Evolutionary conservation across 768 basidiomycete genomes (phyloP), one percentile per base, ranked within the genome.

Genomic region (Lentinula raphanica): DNA sequence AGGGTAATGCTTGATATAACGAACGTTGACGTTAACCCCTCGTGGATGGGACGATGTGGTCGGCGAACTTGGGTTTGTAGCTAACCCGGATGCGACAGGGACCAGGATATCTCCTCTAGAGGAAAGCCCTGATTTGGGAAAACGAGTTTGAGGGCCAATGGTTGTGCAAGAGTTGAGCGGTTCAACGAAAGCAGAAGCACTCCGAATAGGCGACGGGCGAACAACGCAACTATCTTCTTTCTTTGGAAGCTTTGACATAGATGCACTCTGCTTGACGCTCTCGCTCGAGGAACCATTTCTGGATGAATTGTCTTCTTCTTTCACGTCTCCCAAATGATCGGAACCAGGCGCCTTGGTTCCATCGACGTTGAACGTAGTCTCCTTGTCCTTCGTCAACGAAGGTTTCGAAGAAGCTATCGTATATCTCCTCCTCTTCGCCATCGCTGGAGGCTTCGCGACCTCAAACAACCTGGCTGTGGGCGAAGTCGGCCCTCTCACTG

Each of bases 371-470:
- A 21, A n/a, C 13, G 32, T 15, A 36, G 3, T 32, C 23, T 39
- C 25, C 2, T 38, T 50, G n/a, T 35, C 49, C 49, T 50, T 50
- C n/a, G 11, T 6, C 32, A 40, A 23, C 21, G 36, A 50, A 50
- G 49, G 51, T n/a, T 15, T 36, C 7, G 51, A 53, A 9, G 35
- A 39, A 4, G 51, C 51, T 13, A 53, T 23, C 35, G 51, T 53
- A 15, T 53, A 53, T 19, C 51, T 32, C 35, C 51, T 36, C 35
- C 51, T 36, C 51, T 39, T 53, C 23, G 51, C 51, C 32, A 36
- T 25, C 32, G 51, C 51, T 2, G 51, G 51, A 39, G 51, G 51
- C 17, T 53, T 53, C 6, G 51, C 51, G 17, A 53, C 51, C n/a
- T 53, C 51, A n/a, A 53, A 53, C 21, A 53, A 53, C 7, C 51